Evolutionary conservation across 108 stramenopile genomes (phyloP), one percentile per base, ranked within the genome.

Genomic region (Cyclotella atomus): DNA sequence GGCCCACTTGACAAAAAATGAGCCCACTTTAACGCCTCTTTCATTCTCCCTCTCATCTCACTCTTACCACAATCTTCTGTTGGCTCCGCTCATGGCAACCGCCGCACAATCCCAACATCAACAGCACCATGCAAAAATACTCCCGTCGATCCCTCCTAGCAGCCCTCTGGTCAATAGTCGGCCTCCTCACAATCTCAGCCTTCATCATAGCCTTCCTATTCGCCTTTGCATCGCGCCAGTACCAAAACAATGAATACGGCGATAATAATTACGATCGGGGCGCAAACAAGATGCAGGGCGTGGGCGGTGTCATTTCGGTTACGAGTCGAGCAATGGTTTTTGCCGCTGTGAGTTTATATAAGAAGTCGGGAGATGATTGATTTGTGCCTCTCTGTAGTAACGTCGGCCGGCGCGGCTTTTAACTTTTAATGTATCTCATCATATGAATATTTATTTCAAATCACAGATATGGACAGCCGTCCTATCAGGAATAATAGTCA

Each of bases 251-350:
- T 45, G 35, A 82, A 20, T 59, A 75, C 24, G 46, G 43, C 24
- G 75, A 52, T 43, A 59, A 41, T 10, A 68, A 71, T 36, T 57
- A 67, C 2, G 76, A 79, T 23, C 45, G 28, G 17, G 72, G 73
- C 27, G 56, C 56, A 10, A 30, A 28, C 1, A 30, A 71, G 46
- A 65, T 65, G 47, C 76, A 85, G 14, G 66, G 67, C 1, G 35
- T 46, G 19, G 59, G 54, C 16, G 53, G 66, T 21, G 67, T 66
- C 17, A 77, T 92, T 20, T 86, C 85, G 10, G 88, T 93, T 2
- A 93, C 94, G 21, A 89, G 89, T 24, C 52, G 94, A 57, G 94
- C 91, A 23, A 76, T 95, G 83, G 88, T 87, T 8, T 91, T 95
- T 67, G 82, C 90, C 5, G 91, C 90, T 0, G 68, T 70, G 55